These are phyloP conservation scores for Coffea humblotiana DNA, from an alignment of 305 asterid species.

Conservation along the genomic window DNA sequence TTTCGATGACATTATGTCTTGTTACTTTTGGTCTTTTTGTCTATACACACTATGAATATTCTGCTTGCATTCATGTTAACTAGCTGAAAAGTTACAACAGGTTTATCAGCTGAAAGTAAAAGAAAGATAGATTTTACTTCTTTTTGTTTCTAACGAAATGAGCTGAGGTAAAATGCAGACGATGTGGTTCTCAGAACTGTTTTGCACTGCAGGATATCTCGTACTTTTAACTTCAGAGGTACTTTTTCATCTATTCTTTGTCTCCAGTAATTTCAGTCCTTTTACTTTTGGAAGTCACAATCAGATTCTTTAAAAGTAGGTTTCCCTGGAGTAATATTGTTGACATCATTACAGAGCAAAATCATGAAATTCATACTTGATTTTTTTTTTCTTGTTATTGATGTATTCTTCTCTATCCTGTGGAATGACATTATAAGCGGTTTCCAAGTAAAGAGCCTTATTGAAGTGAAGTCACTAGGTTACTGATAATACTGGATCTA, in stretches of 20 bases:
- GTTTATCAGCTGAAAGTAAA: constrained; percentile 34
- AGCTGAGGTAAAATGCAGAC: constrained; percentile 26
- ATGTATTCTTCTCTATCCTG: not conserved
- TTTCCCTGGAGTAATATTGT: not conserved
- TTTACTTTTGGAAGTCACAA: not conserved
- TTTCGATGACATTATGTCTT: not conserved
- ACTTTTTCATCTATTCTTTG: not conserved
- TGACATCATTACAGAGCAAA: not conserved
- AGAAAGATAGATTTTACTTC: not conserved
- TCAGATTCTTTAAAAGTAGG: not conserved
- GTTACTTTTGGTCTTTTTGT: not conserved
- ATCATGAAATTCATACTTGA: not conserved
- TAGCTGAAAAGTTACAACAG: constrained; percentile 35
- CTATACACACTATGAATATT: too few relatives aligned
- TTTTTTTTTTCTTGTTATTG: not conserved
- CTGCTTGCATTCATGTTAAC: too few relatives aligned
- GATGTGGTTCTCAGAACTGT: constrained; percentile 36
- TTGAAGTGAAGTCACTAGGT: not conserved
- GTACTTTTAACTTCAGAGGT: constrained; percentile 33
- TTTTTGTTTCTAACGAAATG: not conserved
- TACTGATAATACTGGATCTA: too few relatives aligned
- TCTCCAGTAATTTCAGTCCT: not conserved
- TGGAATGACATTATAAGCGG: not conserved
- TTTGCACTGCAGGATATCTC: constrained; percentile 36
- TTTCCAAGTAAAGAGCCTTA: not conserved